These are phyloP conservation scores for Senna tora DNA, from an alignment of 306 rosid genomes.

Conservation along the genomic window DNA sequence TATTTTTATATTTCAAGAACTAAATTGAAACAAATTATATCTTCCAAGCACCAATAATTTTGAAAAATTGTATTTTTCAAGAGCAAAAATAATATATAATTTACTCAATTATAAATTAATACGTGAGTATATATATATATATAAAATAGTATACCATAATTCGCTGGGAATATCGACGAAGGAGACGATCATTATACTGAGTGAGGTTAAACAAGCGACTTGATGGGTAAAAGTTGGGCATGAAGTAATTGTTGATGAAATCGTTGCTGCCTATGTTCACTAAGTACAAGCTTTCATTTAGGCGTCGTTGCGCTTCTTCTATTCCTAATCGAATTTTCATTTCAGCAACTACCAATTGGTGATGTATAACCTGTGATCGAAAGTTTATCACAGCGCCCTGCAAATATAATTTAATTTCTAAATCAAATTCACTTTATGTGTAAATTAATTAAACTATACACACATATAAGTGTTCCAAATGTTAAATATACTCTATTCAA, in stretches of 20 bases:
- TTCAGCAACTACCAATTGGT: constrained; percentile 25
- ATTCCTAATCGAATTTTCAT: no score
- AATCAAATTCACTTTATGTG: background rate
- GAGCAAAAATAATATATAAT: no score
- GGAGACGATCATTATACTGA: constrained; percentile 47
- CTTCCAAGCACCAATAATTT: no score
- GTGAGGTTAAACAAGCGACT: constrained; percentile 38
- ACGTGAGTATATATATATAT: no score
- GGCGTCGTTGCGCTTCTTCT: constrained; percentile 30
- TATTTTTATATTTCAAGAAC: no score
- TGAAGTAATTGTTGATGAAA: constrained; percentile 61
- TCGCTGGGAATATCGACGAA: constrained; percentile 36
- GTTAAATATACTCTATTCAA: no score
- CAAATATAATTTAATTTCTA: no score
- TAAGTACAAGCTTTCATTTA: constrained; percentile 59
- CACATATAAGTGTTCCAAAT: no score
- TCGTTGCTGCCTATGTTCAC: constrained; percentile 65
- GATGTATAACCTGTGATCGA: constrained; percentile 45
- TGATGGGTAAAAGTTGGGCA: constrained; percentile 48
- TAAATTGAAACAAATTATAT: no score
- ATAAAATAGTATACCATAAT: constrained; percentile 62
- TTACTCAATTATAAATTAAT: no score
- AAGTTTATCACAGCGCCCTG: constrained; percentile 53
- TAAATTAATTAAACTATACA: no score
- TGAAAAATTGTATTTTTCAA: no score